These are phyloP conservation scores for Viridothelium virens DNA, from an alignment of 495 filamentous ascomycete species.

Conservation along the genomic window DNA sequence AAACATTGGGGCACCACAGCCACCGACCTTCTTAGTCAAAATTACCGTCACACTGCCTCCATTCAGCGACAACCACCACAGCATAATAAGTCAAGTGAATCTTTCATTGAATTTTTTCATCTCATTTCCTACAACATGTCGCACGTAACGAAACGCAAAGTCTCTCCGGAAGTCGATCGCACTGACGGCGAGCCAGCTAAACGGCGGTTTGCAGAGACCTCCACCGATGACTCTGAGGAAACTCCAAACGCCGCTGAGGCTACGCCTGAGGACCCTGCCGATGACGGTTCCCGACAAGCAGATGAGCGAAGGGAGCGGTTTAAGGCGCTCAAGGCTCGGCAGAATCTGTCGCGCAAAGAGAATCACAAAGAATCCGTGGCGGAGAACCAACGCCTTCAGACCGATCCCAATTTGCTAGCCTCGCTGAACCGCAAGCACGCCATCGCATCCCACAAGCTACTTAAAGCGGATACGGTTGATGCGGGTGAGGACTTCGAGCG, in stretches of 20 bases:
- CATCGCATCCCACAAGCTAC: conserved; percentile 81
- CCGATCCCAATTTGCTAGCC: conserved; percentile 64
- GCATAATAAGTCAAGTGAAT: no score
- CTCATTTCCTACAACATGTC: background rate
- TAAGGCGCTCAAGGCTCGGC: conserved; percentile 80
- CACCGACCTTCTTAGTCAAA: no score
- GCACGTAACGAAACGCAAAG: conserved; percentile 10
- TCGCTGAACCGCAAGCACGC: conserved; percentile 71
- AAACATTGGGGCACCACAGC: no score
- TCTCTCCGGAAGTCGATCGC: background rate
- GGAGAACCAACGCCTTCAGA: conserved; percentile 70
- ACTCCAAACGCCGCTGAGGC: background rate
- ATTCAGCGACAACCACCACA: no score
- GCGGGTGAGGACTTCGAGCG: conserved; percentile 89
- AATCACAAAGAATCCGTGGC: conserved; percentile 78
- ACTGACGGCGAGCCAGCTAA: conserved; percentile 6
- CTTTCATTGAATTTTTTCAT: no score
- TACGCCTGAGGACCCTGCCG: background rate
- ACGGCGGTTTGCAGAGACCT: conserved; percentile 11
- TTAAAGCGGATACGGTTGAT: conserved; percentile 82
- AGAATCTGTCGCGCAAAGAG: conserved; percentile 27
- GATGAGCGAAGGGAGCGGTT: conserved; percentile 45
- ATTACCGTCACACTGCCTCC: no score
- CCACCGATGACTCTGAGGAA: background rate
- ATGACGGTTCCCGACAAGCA: background rate